A percentile compares a stretch with the other conserved stretches of the same genome.
phyloP scores from a whole-genome alignment of 2,329 filamentous ascomycete species.

The Diaporthe batatas region DNA sequence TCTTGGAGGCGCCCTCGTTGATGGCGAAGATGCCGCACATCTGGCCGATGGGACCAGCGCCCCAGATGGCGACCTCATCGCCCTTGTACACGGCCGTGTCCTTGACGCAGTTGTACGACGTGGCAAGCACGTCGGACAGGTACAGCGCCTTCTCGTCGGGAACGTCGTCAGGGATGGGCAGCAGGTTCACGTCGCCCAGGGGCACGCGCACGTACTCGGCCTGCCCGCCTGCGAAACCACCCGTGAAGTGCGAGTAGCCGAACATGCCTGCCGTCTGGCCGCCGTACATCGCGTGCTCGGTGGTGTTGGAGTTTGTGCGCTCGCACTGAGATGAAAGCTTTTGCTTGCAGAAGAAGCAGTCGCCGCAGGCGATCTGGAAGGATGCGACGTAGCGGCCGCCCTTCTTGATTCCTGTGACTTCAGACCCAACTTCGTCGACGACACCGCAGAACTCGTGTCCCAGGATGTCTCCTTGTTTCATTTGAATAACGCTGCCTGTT shows the following conservation, averaged over 20 bases:
- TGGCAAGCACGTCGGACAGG: conserved; percentile 83
- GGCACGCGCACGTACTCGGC: conserved; percentile 90
- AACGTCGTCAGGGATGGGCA: conserved; percentile 82
- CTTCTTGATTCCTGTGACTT: conserved; percentile 64
- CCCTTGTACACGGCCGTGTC: conserved; percentile 84
- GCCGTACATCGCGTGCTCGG: conserved; percentile 82
- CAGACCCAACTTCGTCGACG: conserved; percentile 68
- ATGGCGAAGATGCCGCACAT: conserved; percentile 84
- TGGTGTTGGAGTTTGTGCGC: conserved; percentile 80
- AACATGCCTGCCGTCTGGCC: conserved; percentile 80
- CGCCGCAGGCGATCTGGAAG: conserved; percentile 84
- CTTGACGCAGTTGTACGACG: conserved; percentile 85
- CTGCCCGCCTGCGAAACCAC: conserved; percentile 89
- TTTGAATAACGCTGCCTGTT: conserved; percentile 64
- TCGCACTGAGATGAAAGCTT: conserved; percentile 86
- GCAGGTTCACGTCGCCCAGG: conserved; percentile 82
- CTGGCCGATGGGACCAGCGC: conserved; percentile 88
- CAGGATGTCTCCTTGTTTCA: conserved; percentile 75
- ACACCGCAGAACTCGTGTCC: conserved; percentile 73
- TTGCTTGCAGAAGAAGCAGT: conserved; percentile 83
- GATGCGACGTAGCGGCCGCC: conserved; percentile 83
- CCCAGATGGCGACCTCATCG: conserved; percentile 85
- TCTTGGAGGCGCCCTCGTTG: conserved; percentile 77
- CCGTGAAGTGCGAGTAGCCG: conserved; percentile 83
- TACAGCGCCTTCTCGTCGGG: conserved; percentile 89